A percentile compares a stretch with the other conserved stretches of the same genome.
phyloP scores from a whole-genome alignment of 1,284 basidiomycete genomes.

The Cerioporus squamosus region DNA sequence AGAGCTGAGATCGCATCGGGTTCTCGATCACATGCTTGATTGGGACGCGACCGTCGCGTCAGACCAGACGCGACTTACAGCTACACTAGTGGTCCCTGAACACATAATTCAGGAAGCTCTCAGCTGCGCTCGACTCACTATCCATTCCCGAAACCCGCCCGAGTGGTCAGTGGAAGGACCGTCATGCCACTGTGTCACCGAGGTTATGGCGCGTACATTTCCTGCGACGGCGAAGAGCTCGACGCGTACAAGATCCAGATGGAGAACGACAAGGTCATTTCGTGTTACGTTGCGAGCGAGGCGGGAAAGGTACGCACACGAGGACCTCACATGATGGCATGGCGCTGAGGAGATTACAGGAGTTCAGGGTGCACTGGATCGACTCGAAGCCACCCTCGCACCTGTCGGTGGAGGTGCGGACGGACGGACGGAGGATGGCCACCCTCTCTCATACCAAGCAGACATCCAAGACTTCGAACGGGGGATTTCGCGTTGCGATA shows the following conservation, averaged over 20 bases:
- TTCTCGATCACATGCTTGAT: constrained; percentile 13
- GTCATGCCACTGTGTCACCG: constrained; percentile 14
- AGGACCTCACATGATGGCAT: not conserved
- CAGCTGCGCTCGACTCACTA: not conserved
- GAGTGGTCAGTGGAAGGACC: not conserved
- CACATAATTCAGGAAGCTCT: no score
- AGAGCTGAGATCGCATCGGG: constrained; percentile 13
- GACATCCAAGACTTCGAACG: constrained; percentile 7
- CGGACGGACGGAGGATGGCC: constrained; percentile 18
- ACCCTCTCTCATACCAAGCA: constrained; percentile 18
- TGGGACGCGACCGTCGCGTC: constrained; percentile 3
- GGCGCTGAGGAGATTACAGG: not conserved
- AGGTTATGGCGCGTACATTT: constrained; percentile 20
- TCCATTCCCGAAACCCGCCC: not conserved
- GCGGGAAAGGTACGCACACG: constrained; percentile 22
- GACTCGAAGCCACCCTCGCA: constrained; percentile 20
- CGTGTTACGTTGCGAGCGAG: constrained; percentile 26
- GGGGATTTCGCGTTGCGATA: constrained; percentile 9
- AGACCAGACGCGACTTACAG: not conserved
- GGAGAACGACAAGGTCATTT: constrained; percentile 20
- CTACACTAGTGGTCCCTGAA: no score
- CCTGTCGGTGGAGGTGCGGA: constrained; percentile 14
- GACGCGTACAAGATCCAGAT: constrained; percentile 19
- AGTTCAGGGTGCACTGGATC: constrained; percentile 18
- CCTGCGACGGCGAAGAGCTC: constrained; percentile 23